Conservation (phyloP, 345 rosid species). For the Ceriops decandra region DNA sequence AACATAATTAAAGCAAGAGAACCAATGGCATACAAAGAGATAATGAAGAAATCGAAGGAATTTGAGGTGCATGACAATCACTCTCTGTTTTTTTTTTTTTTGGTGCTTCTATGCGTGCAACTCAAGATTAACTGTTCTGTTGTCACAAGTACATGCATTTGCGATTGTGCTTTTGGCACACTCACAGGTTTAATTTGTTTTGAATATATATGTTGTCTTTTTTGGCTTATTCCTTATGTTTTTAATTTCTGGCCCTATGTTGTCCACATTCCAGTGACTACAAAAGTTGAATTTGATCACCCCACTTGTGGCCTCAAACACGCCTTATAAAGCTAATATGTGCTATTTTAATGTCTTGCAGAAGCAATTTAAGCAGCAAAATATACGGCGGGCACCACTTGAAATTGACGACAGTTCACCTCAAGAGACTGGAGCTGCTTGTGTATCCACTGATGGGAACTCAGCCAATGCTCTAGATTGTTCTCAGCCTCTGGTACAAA, state of each 20-base stretch:
- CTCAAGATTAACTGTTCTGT: neutral
- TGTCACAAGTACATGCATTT: neutral
- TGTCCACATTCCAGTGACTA: too few relatives aligned
- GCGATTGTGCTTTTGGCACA: neutral
- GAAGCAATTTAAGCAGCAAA: constrained; percentile 78
- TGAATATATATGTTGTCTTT: neutral
- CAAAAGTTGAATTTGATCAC: too few relatives aligned
- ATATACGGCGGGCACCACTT: constrained; percentile 27
- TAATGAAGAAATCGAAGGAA: constrained; percentile 79
- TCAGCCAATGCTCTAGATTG: constrained; percentile 21
- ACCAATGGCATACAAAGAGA: constrained; percentile 67
- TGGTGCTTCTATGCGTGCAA: neutral
- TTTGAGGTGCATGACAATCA: constrained; percentile 61
- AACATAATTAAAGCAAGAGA: constrained; percentile 74
- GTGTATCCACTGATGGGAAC: constrained; percentile 27
- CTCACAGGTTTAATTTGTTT: neutral
- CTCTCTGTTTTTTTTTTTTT: neutral
- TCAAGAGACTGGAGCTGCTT: constrained; percentile 28
- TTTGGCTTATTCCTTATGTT: too few relatives aligned
- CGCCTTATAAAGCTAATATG: neutral
- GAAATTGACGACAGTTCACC: constrained; percentile 29
- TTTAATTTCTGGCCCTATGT: too few relatives aligned
- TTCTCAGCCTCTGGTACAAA: constrained; percentile 19
- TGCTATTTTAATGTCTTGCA: constrained; percentile 29
- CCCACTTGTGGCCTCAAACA: neutral